Percentiles rank a stretch among this genome's conserved stretches.
Conservation (phyloP, 306 rosid species). For the Hylodesmum podocarpum region DNA sequence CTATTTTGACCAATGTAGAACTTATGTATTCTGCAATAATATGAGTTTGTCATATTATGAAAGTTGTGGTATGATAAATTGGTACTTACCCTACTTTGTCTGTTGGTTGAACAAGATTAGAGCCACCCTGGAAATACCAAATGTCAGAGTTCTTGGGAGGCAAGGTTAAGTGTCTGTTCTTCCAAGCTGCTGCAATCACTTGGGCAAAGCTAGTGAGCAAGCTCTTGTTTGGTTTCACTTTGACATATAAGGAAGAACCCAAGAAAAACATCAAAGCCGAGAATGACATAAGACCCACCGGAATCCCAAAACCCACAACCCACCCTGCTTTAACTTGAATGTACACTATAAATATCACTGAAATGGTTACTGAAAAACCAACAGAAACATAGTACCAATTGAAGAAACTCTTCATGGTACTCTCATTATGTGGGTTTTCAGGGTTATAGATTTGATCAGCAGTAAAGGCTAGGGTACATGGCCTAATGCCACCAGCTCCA, state of each 20-base stretch:
- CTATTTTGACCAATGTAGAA: too few relatives aligned
- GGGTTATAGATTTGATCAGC: conserved; percentile 67
- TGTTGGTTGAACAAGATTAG: conserved; percentile 62
- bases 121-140: conserved; percentile 55
- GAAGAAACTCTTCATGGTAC: conserved; percentile 59
- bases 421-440: conserved; percentile 45
- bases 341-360: conserved; percentile 59
- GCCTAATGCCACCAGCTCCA: conserved; percentile 81
- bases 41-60: background rate
- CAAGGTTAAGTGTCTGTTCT: conserved; percentile 47
- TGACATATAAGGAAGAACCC: conserved; percentile 59
- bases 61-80: background rate
- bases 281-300: conserved; percentile 65
- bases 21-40: too few relatives aligned
- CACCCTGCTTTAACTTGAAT: conserved; percentile 62
- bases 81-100: conserved; percentile 60
- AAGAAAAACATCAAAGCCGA: conserved; percentile 54
- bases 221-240: conserved; percentile 51
- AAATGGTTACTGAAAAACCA: conserved; percentile 54
- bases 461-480: conserved; percentile 74
- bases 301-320: conserved; percentile 70
- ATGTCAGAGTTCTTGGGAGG: conserved; percentile 43
- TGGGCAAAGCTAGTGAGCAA: conserved; percentile 53
- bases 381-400: conserved; percentile 81
- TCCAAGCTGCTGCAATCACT: conserved; percentile 64